Conservation (phyloP, 306 rosid species). For the Ochetophila trinervis region DNA sequence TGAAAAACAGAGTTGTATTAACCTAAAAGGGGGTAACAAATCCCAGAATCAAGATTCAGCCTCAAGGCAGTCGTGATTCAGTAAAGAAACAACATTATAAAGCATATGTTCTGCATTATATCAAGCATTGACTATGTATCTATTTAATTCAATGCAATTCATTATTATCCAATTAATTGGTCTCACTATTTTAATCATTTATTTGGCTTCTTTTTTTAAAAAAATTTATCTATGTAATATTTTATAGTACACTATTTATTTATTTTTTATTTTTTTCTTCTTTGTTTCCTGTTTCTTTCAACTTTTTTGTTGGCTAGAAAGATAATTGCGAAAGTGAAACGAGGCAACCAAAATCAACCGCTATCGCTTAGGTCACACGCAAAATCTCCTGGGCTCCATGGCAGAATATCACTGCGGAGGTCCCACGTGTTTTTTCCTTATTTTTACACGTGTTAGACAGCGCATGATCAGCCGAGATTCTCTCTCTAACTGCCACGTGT, state of each 20-base stretch:
- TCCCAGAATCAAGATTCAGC: too few species aligned
- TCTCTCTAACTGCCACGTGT: conserved; percentile 40
- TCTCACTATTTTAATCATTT: background rate
- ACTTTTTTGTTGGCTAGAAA: background rate
- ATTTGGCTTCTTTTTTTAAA: too few species aligned
- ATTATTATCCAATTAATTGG: background rate
- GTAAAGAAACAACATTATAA: too few species aligned
- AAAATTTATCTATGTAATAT: background rate
- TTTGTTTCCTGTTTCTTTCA: background rate
- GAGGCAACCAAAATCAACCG: background rate
- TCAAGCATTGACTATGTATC: background rate
- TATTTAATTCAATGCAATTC: background rate
- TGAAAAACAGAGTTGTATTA: too few species aligned
- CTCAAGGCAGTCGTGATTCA: too few species aligned
- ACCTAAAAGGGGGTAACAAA: too few species aligned
- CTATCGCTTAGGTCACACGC: conserved; percentile 3
- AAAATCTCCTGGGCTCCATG: background rate
- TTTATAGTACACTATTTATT: background rate
- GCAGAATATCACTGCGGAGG: background rate
- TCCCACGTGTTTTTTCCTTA: background rate
- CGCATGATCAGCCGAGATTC: conserved; percentile 27
- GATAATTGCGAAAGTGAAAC: too few species aligned
- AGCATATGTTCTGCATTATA: too few species aligned
- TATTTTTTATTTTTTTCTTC: background rate
- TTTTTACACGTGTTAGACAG: conserved; percentile 1